These are phyloP conservation scores for Aureobasidium musti DNA, from an alignment of 2,329 filamentous ascomycete species.

Conservation along the genomic window DNA sequence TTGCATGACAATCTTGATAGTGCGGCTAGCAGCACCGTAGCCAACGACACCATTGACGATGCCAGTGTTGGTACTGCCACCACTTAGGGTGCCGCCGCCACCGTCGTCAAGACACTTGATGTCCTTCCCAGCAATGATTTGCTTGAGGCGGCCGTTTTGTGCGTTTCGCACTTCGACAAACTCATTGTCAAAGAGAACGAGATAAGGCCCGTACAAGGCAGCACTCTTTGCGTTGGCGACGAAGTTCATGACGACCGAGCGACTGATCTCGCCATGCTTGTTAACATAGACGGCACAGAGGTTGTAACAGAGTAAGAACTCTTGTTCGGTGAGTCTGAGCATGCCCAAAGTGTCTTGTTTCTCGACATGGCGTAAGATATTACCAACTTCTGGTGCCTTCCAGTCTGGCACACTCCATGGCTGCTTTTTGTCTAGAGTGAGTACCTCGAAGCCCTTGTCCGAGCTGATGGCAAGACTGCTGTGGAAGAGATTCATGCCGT, in stretches of 20 bases:
- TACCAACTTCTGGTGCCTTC: constrained; percentile 72
- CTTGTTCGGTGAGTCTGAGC: constrained; percentile 90
- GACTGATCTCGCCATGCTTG: constrained; percentile 93
- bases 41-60: constrained; percentile 38
- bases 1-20: constrained; percentile 92
- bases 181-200: constrained; percentile 91
- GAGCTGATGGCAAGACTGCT: constrained; percentile 90
- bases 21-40: constrained; percentile 56
- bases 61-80: constrained; percentile 50
- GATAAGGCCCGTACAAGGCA: constrained; percentile 86
- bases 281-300: constrained; percentile 98
- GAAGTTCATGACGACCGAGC: constrained; percentile 97
- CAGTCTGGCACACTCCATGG: constrained; percentile 92
- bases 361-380: constrained; percentile 80
- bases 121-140: constrained; percentile 90
- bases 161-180: constrained; percentile 98
- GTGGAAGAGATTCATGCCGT: constrained; percentile 93
- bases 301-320: constrained; percentile 88
- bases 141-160: constrained; percentile 87
- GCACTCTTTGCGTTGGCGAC: constrained; percentile 88
- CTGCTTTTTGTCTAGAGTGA: constrained; percentile 96
- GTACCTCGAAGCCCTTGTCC: constrained; percentile 87
- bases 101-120: constrained; percentile 90
- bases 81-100: constrained; percentile 58
- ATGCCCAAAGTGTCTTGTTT: constrained; percentile 88